phyloP scores from a whole-genome alignment of 75 land plant species.

The Sequoia sempervirens region DNA sequence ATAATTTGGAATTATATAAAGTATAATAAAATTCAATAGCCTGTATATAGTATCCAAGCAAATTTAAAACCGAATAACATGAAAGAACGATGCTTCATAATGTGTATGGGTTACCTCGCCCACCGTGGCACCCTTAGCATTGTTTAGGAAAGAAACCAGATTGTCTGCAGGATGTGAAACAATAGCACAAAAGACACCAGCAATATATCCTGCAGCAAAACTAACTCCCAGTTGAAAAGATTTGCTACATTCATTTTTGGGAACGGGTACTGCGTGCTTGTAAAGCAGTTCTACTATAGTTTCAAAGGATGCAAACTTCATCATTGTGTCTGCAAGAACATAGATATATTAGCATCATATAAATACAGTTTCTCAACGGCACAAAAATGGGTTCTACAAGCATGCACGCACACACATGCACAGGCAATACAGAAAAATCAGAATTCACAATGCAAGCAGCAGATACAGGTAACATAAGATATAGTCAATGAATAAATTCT shows the following conservation, averaged over 20 bases:
- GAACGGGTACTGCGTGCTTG: conserved; percentile 62
- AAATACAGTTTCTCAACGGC: background rate
- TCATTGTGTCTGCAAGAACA: conserved; percentile 76
- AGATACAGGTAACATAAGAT: background rate
- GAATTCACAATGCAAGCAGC: background rate
- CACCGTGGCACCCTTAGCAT: conserved; percentile 83
- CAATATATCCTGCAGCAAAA: conserved; percentile 86
- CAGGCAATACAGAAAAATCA: background rate
- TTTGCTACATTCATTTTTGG: conserved; percentile 77
- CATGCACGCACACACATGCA: background rate
- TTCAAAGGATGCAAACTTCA: conserved; percentile 94
- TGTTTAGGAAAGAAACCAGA: conserved; percentile 88
- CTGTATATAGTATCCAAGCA: background rate
- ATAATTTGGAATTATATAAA: background rate
- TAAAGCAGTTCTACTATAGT: conserved; percentile 73
- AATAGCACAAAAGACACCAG: conserved; percentile 84
- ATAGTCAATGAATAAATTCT: background rate
- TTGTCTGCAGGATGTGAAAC: conserved; percentile 92
- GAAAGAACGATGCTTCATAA: background rate
- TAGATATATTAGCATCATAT: background rate
- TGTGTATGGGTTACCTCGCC: conserved; percentile 31
- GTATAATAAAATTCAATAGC: background rate
- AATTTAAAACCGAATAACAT: background rate
- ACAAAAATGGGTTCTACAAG: background rate
- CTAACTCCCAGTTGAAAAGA: conserved; percentile 77